phyloP scores from a whole-genome alignment of 805 yeast genomes.

The Ogataea trehaloabstinens region DNA sequence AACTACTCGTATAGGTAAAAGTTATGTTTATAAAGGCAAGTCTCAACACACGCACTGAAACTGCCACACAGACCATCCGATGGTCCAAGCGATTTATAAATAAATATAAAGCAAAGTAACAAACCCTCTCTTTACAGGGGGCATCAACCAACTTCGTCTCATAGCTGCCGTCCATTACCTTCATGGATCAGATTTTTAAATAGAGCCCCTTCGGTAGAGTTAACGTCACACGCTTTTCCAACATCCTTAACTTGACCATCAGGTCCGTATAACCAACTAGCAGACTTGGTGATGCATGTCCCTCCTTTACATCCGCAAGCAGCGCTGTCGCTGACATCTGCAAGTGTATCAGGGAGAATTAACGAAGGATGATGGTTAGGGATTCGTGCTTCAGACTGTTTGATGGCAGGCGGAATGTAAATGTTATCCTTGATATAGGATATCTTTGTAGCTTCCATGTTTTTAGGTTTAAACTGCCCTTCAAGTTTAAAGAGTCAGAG shows the following conservation, averaged over 20 bases:
- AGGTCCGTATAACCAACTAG: slow-evolving; percentile 35
- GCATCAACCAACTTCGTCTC: too few species aligned
- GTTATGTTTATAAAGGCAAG: too few species aligned
- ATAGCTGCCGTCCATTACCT: slow-evolving; percentile 18
- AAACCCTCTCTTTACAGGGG: too few species aligned
- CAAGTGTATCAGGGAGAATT: slow-evolving; percentile 31
- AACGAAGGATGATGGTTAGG: slow-evolving; percentile 36
- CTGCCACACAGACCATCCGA: too few species aligned
- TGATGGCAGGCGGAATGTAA: slow-evolving; percentile 30
- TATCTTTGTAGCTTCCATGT: slow-evolving; percentile 33
- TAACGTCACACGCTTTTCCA: slow-evolving; percentile 19
- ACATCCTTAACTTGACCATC: slow-evolving; percentile 32
- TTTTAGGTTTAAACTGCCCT: too few species aligned
- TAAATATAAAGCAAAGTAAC: too few species aligned
- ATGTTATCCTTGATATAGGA: slow-evolving; percentile 30
- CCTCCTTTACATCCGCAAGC: slow-evolving; percentile 36
- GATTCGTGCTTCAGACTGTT: slow-evolving; percentile 22
- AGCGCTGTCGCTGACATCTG: slow-evolving; percentile 25
- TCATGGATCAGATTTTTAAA: slow-evolving; percentile 16
- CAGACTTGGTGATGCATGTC: slow-evolving; percentile 32
- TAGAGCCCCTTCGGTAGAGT: slow-evolving; percentile 23
- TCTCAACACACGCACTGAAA: too few species aligned
- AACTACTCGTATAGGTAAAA: too few species aligned
- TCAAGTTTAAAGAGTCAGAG: background rate
- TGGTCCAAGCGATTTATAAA: too few species aligned